Evolutionary conservation across 305 asterid genomes (phyloP), one percentile per base, ranked within the genome.

Genomic region (Withania somnifera): DNA sequence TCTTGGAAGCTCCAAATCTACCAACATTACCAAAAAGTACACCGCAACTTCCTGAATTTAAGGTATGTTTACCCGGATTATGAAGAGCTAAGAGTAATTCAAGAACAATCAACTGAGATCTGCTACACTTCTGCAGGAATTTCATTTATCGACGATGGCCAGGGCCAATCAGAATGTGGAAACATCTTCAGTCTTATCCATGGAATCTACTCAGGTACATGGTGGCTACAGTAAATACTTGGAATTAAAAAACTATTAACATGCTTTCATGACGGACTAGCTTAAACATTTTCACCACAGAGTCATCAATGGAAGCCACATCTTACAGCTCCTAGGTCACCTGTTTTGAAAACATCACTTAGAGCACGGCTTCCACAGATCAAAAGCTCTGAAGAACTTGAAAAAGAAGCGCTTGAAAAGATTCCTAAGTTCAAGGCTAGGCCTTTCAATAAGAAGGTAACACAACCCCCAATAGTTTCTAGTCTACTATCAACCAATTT

Each of bases 381-480:
- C 64, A 96, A 94, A 87, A 92, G 89, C 84, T 89, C 90, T 5
- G 91, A 84, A 82, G 99, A 94, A 86, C 83, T 91, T 13, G 97
- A 93, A 82, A 91, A 86, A 14, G 98, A 94, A 89, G 90, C 85
- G 85, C 93, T 92, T 34, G 92, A 92, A 81, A 93, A 91, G 34
- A 30, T 91, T 82, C 95, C 96, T 8, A 89, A 90, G 90, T 96
- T 96, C 90, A 94, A 89, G 87, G 99, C 99, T 20, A 93, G 95
- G 82, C 99, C 98, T 58, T 85, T 96, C 84, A 96, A 94, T 84
- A 94, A 87, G 87, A 96, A 93, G 97, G 99, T 94, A 86, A 63
- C 26, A 73, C 40, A 24, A 45, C 34, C 36, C 40, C 40, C 58
- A 1, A 22, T 1, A 42, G 26, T 40, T 13, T 56, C 71, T 56